These are phyloP conservation scores for Coemansia javaensis DNA, from an alignment of 192 early-diverging fungal genomes.

Conservation along the genomic window DNA sequence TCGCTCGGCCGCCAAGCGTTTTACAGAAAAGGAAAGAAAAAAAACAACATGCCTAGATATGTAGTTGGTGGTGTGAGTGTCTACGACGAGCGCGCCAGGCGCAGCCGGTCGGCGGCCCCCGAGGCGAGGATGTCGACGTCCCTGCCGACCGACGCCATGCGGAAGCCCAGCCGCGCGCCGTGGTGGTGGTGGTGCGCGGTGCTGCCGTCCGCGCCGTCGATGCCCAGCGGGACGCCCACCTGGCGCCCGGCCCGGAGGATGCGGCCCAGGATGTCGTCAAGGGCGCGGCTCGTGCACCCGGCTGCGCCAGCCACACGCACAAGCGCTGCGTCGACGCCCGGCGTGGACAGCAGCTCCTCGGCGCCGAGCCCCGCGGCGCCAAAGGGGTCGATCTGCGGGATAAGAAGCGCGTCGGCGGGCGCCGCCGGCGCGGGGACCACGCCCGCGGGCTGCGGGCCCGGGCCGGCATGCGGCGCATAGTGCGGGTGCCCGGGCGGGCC, in stretches of 20 bases:
- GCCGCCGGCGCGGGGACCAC: background rate
- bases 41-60: too few relatives aligned
- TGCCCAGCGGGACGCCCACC: constrained; percentile 24
- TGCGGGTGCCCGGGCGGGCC: too few relatives aligned
- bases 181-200: constrained; percentile 14
- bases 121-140: constrained; percentile 22
- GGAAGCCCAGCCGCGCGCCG: constrained; percentile 26
- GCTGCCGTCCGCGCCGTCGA: constrained; percentile 16
- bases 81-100: constrained; percentile 14
- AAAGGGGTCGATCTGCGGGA: constrained; percentile 36
- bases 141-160: constrained; percentile 30
- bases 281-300: background rate
- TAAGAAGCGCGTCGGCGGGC: constrained; percentile 15
- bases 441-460: background rate
- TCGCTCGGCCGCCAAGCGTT: too few relatives aligned
- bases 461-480: background rate
- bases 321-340: constrained; percentile 42
- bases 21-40: too few relatives aligned
- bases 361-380: constrained; percentile 16
- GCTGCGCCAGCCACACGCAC: constrained; percentile 6
- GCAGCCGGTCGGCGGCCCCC: constrained; percentile 36
- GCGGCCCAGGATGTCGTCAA: constrained; percentile 2
- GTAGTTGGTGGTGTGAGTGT: background rate
- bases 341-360: constrained; percentile 35
- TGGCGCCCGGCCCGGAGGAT: constrained; percentile 3